Evolutionary conservation across 495 filamentous ascomycete species (phyloP).

Genomic region (Clohesyomyces aquaticus): DNA sequence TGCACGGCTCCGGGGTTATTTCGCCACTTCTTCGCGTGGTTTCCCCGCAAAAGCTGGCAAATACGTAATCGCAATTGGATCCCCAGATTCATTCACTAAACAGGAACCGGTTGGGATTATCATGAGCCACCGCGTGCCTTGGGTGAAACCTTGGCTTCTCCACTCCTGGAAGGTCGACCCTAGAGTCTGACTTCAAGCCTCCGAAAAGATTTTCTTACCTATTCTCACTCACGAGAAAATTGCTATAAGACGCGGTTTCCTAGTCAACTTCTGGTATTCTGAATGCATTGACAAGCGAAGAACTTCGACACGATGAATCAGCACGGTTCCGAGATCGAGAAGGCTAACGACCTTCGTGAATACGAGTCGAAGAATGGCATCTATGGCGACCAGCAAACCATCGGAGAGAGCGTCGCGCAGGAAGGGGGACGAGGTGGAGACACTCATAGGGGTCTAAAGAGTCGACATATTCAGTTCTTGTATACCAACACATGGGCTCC

Average conservation of each 20-base stretch:
- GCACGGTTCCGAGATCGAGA: constrained; percentile 18
- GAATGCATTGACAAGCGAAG: neutral
- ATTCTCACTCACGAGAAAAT: neutral
- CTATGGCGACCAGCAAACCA: constrained; percentile 2
- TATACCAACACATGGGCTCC: constrained; percentile 1
- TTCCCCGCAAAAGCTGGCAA: neutral
- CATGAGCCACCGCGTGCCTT: neutral
- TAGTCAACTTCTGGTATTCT: neutral
- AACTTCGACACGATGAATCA: constrained; percentile 10
- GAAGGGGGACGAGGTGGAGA: constrained; percentile 22
- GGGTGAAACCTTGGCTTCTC: neutral
- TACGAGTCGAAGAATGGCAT: neutral
- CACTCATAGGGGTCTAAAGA: constrained; percentile 42
- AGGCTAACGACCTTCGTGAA: neutral
- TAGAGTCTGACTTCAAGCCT: neutral
- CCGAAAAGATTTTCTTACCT: neutral
- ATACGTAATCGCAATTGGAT: neutral
- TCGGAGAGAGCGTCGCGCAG: constrained; percentile 26
- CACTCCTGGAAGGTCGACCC: neutral
- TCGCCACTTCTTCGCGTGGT: neutral
- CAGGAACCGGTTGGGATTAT: neutral
- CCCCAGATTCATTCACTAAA: neutral
- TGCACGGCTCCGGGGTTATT: neutral
- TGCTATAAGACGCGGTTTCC: neutral
- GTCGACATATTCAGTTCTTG: constrained; percentile 47